Conservation (phyloP, 257 asterid genomes). For the Rhazya stricta region DNA sequence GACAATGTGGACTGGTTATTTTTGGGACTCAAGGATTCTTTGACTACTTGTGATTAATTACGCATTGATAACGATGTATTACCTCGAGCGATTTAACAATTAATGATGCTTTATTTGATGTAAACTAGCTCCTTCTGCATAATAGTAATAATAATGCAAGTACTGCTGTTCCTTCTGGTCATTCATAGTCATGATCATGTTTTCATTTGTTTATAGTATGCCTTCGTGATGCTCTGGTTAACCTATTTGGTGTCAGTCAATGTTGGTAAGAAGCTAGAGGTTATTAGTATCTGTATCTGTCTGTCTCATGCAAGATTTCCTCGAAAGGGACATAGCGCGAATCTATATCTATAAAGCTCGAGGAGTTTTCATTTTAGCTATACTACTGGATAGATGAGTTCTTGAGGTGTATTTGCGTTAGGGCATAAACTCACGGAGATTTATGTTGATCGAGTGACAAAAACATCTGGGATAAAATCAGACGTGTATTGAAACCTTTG, state of each 20-base stretch:
- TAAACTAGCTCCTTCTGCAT: conserved; percentile 3
- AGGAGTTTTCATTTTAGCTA: background rate
- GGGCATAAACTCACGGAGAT: no score
- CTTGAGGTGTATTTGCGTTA: background rate
- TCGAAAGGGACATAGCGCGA: background rate
- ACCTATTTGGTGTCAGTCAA: background rate
- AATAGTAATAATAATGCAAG: background rate
- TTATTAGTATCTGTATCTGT: background rate
- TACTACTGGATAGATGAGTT: background rate
- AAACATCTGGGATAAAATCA: background rate
- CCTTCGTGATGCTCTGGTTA: background rate
- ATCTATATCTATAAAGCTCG: background rate
- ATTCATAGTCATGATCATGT: background rate
- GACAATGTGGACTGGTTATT: conserved; percentile 20
- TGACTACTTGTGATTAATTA: conserved; percentile 29
- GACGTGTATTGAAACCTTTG: background rate
- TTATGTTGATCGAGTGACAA: no score
- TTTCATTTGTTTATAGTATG: background rate
- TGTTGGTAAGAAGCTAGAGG: background rate
- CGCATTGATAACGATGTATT: conserved; percentile 42
- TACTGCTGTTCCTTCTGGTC: background rate
- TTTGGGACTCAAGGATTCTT: conserved; percentile 45
- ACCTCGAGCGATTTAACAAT: conserved; percentile 28
- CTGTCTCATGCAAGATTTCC: background rate
- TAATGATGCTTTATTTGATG: conserved; percentile 35